Base-by-base conservation (phyloP, 2,329 filamentous ascomycete genomes). In the Diaporthe amygdali region DNA sequence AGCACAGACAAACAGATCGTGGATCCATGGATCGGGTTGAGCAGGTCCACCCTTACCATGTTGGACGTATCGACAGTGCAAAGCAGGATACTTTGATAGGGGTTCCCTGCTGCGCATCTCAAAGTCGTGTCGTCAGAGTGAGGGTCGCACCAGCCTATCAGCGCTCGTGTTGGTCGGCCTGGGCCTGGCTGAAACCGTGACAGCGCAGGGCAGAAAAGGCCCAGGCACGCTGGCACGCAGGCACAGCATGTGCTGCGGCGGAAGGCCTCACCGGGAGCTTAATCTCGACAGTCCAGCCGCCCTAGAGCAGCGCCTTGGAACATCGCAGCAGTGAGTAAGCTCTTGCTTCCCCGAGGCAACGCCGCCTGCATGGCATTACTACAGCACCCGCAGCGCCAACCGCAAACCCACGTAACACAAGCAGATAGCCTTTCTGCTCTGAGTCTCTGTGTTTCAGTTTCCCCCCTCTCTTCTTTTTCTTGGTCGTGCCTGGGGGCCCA, bases 61-160 rank as follows among this genome's bases (percentile, higher is more conserved):
- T 20, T 14, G 7, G n/a, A n/a, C n/a, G n/a, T n/a, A n/a, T n/a
- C n/a, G n/a, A n/a, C n/a, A n/a, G n/a, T n/a, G n/a, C 27, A 27
- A 34, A 41, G 25, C 15, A 20, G 20, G 59, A 37, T 30, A 44
- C n/a, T n/a, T n/a, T n/a, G n/a, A n/a, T n/a, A 46, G 46, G 56
- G 59, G 17, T 22, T 20, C 56, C 56, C 56, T 63, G 56, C 41
- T 3, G 10, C 20, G 17, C 34, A 34, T 27, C 27, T 46, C 20
- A n/a, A 47, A 64, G 59, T 64, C 41, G 59, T 64, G 59, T 64
- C 59, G 59, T 64, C 59, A 64, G 59, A 25, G 27, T 47, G 56
- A 63, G 41, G 15, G n/a, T 34, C 14, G 3, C 27, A 46, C 20
- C 56, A 15, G 20, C 56, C 39, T 63, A 63, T 47, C 56, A 63